Evolutionary conservation across 192 early-diverging fungal genomes (phyloP).

Genomic region (Glomus cerebriforme): DNA sequence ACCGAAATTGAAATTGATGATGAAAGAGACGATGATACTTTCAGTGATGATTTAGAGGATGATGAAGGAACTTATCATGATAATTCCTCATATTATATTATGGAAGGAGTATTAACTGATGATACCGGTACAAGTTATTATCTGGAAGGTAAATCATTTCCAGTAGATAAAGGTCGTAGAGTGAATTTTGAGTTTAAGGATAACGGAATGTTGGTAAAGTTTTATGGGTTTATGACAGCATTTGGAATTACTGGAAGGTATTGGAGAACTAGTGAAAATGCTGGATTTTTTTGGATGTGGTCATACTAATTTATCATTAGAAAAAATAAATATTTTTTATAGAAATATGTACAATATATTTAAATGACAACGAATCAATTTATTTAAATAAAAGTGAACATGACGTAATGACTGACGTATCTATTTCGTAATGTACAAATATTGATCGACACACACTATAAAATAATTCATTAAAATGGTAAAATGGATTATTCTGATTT

Average conservation of each 20-base stretch:
- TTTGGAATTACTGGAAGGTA: conserved; percentile 20
- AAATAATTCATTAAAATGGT: too few relatives aligned
- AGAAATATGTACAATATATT: too few relatives aligned
- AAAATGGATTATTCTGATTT: too few relatives aligned
- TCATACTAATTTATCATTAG: too few relatives aligned
- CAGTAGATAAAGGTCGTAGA: conserved; percentile 12
- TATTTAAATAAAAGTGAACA: too few relatives aligned
- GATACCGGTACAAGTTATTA: neutral
- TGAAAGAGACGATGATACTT: neutral
- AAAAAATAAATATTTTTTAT: too few relatives aligned
- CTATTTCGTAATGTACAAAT: too few relatives aligned
- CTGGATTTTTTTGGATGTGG: conserved; percentile 23
- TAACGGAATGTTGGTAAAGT: neutral
- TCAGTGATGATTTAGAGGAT: neutral
- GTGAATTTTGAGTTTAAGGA: neutral
- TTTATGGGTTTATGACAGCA: conserved; percentile 5
- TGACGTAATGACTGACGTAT: too few relatives aligned
- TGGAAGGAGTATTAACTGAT: conserved; percentile 1
- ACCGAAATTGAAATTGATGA: neutral
- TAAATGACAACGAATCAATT: too few relatives aligned
- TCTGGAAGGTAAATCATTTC: neutral
- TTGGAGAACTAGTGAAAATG: neutral
- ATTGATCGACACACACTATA: too few relatives aligned
- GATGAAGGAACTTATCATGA: conserved; percentile 6
- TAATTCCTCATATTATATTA: neutral